Evolutionary conservation across 371 early-diverging fungal species (phyloP).

Genomic region (Lichtheimia hyalospora): DNA sequence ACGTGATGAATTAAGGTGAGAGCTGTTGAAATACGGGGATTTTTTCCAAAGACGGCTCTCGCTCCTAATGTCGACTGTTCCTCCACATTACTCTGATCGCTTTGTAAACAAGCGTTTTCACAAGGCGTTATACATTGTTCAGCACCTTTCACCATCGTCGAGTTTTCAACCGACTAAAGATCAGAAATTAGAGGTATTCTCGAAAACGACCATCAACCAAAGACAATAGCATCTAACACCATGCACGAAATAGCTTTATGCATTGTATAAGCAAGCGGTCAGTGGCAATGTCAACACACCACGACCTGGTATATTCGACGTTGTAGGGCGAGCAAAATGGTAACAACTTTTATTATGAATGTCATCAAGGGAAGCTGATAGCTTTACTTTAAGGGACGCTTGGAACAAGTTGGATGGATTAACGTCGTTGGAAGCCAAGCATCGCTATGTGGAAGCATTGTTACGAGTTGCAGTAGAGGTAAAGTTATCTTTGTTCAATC

Average conservation of each 20-base stretch:
- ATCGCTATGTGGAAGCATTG: slow-evolving; percentile 31
- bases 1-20: background rate
- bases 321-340: slow-evolving; percentile 52
- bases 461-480: slow-evolving; percentile 25
- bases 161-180: slow-evolving; percentile 50
- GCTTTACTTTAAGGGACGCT: slow-evolving; percentile 13
- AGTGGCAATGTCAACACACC: slow-evolving; percentile 34
- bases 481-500: too few species aligned
- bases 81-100: slow-evolving; percentile 33
- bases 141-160: slow-evolving; percentile 44
- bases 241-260: slow-evolving; percentile 31
- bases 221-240: too few species aligned
- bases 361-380: background rate
- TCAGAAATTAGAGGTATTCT: slow-evolving; percentile 40
- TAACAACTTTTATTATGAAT: slow-evolving; percentile 8
- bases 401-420: slow-evolving; percentile 30
- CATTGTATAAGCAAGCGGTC: slow-evolving; percentile 48
- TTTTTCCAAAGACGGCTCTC: background rate
- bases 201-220: background rate
- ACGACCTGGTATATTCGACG: slow-evolving; percentile 50
- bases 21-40: too few species aligned
- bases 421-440: slow-evolving; percentile 23
- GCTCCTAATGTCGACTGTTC: slow-evolving; percentile 23
- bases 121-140: slow-evolving; percentile 43
- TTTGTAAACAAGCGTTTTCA: slow-evolving; percentile 37